Evolutionary conservation across 2,329 filamentous ascomycete genomes (phyloP), one percentile per base, ranked within the genome.

Genomic region (Fusarium setosum): DNA sequence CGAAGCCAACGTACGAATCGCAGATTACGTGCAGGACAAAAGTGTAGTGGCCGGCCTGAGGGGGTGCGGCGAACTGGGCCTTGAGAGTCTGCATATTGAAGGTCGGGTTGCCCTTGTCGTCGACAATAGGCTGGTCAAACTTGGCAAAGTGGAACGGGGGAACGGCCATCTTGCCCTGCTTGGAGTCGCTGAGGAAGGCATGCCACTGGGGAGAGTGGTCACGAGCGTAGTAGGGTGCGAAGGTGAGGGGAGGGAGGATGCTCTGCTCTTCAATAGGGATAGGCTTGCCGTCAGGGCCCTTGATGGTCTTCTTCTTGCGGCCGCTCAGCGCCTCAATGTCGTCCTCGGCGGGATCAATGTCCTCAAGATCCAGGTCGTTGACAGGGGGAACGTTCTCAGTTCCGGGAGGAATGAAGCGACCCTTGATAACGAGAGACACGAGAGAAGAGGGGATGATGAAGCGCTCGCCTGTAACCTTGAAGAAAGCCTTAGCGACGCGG

Each of bases 71-170:
- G 79, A 99, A 99, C 77, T 97, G 93, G 77, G 96, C 95, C 84
- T 97, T 98, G 73, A 98, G 84, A 4, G 96, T 99, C 79, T 98
- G 94, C 81, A 99, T 90, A 73, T 94, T 91, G 81, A 93, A 99
- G 3, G 96, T 98, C 3, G 95, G 95, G 75, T 92, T 92, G 71
- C 92, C 93, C 63, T 89, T 86, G 37, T 88, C 89, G 70, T 92
- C 89, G 66, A 96, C 92, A 29, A 97, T 89, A 26, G 93, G 92
- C 82, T 94, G 92, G 78, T 97, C 94, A 76, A 99, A 98, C 42
- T 90, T 90, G 38, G 90, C 90, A 80, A 99, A 98, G n/a, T 92
- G 93, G 77, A 97, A 97, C 0, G 96, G 96, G 3, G 95, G 95
- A 3, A 99, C 96, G 17, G 95, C 94, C 80, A 99, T 95, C 80